Base-by-base conservation (phyloP, 129 eudicot species). In the Lactuca saligna region DNA sequence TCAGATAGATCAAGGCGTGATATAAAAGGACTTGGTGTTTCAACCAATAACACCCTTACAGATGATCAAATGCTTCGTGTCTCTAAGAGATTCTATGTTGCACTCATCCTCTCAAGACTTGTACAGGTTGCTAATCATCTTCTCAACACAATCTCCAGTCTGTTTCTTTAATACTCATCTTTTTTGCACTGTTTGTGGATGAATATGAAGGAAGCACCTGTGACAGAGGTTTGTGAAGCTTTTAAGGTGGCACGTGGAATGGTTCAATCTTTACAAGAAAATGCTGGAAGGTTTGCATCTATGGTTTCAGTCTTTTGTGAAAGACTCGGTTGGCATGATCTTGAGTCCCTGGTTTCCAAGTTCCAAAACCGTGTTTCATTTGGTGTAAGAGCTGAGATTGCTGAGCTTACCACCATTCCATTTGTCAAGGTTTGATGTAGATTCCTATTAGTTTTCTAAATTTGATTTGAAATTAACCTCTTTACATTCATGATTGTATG, bases 271-370 rank as follows among this genome's bases (percentile, higher is more conserved):
- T 84, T 93, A 60, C 98, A 93, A 84, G 98, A 93, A 82, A 93
- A 93, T 80, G 97, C 97, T 54, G 98, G 98, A 79, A 79, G 98
- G 75, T 93, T 93, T 74, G 98, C 98, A 14, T 89, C 97, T 31
- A 93, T 93, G 98, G 98, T 93, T 75, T 82, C 97, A 12, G 96
- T 89, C 14, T 93, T 93, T 84, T 93, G 98, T 80, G 98, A 93
- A 83, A 85, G 98, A 80, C 91, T 93, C 71, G 95, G 97, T 76
- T 93, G 98, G 98, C 95, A 89, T 78, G 98, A 93, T 78, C 87
- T 93, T 31, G 98, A 93, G 64, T 81, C 85, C 73, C 78, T 93
- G 80, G 88, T 93, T 61, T 73, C 92, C 57, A 89, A 83, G 73
- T 93, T 93, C 11, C 98, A 93, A 80, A 89, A 83, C 25, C 97